These are phyloP conservation scores for Austroboletus eburneus DNA, from an alignment of 768 basidiomycete species.

Conservation along the genomic window DNA sequence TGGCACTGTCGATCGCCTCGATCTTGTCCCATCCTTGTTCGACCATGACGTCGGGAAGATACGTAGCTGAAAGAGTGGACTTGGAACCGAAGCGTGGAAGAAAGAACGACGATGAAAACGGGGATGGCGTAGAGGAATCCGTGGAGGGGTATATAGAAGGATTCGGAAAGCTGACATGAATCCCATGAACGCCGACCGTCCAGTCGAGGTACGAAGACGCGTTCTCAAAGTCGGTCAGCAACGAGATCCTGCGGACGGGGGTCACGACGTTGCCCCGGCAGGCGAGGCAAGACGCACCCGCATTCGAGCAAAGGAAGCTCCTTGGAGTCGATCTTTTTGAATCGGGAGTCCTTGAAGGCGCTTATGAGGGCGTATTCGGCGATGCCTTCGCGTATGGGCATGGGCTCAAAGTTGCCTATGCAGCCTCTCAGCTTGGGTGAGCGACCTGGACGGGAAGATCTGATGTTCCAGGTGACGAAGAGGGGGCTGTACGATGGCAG, in stretches of 20 bases:
- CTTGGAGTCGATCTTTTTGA: constrained; percentile 68
- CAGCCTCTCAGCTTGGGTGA: constrained; percentile 78
- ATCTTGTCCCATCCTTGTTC: constrained; percentile 94
- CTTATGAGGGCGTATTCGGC: constrained; percentile 90
- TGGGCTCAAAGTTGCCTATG: constrained; percentile 88
- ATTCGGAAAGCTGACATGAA: constrained; percentile 83
- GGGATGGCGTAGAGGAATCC: constrained; percentile 59
- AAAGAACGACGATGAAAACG: constrained; percentile 60
- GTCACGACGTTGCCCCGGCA: background rate
- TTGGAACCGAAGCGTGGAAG: constrained; percentile 52
- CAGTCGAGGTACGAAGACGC: constrained; percentile 86
- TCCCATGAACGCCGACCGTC: constrained; percentile 90
- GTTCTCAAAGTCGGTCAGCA: constrained; percentile 91
- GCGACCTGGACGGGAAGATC: constrained; percentile 54
- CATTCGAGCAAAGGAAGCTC: constrained; percentile 85
- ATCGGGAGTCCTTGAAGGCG: constrained; percentile 85
- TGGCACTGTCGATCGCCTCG: constrained; percentile 87
- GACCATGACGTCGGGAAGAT: constrained; percentile 87
- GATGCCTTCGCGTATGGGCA: constrained; percentile 69
- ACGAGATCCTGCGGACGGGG: constrained; percentile 60
- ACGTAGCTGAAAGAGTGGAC: constrained; percentile 77
- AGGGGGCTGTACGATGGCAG: constrained; percentile 48
- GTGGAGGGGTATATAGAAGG: constrained; percentile 53
- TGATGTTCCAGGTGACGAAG: constrained; percentile 95
- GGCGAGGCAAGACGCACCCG: constrained; percentile 51